These are phyloP conservation scores for Lyophyllum atratum DNA, from an alignment of 768 basidiomycete species.

Conservation along the genomic window DNA sequence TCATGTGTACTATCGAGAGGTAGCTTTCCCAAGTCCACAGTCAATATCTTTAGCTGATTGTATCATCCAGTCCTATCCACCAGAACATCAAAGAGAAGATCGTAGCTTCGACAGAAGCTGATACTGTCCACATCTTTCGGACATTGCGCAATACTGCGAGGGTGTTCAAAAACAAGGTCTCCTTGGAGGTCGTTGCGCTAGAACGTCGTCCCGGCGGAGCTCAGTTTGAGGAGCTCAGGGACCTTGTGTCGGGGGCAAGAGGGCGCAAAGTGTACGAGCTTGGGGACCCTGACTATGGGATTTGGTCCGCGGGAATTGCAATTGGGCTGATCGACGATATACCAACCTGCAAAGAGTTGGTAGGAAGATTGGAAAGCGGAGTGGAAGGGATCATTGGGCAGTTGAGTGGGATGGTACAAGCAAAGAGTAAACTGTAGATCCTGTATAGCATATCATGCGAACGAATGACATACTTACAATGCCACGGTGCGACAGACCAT, in stretches of 20 bases:
- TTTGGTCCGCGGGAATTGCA: slow-evolving; percentile 74
- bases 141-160: slow-evolving; percentile 82
- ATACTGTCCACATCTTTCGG: slow-evolving; percentile 90
- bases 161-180: slow-evolving; percentile 85
- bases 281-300: slow-evolving; percentile 85
- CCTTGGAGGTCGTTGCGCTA: slow-evolving; percentile 81
- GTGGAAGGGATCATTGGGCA: slow-evolving; percentile 65
- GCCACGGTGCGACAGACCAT: too few relatives aligned
- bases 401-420: slow-evolving; percentile 35
- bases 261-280: slow-evolving; percentile 76
- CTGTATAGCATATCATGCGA: background rate
- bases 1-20: slow-evolving; percentile 91
- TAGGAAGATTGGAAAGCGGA: slow-evolving; percentile 72
- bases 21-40: slow-evolving; percentile 24
- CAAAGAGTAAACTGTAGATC: slow-evolving; percentile 41
- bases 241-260: slow-evolving; percentile 73
- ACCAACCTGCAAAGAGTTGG: slow-evolving; percentile 75
- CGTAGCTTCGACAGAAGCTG: slow-evolving; percentile 77
- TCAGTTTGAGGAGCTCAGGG: slow-evolving; percentile 82
- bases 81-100: slow-evolving; percentile 90
- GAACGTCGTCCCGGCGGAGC: slow-evolving; percentile 83
- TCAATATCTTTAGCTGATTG: background rate
- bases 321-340: slow-evolving; percentile 81
- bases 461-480: too few relatives aligned
- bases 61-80: slow-evolving; percentile 68